These are phyloP conservation scores for Lentinula lateritia DNA, from an alignment of 768 basidiomycete species.

Conservation along the genomic window DNA sequence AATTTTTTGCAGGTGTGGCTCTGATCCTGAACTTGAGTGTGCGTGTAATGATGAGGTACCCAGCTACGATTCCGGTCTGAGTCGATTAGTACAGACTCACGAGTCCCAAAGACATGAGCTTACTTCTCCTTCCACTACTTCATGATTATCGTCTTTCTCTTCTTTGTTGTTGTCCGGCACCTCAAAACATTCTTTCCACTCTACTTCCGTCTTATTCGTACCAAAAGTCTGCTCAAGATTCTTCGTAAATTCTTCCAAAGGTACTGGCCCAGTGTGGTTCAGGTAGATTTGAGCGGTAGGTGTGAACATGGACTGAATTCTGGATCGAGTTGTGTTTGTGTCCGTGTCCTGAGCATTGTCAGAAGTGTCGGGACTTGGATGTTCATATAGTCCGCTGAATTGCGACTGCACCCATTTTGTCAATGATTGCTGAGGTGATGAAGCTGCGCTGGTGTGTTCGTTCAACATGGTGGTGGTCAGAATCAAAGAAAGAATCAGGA, in stretches of 20 bases:
- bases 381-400: conserved; percentile 22
- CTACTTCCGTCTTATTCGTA: conserved; percentile 16
- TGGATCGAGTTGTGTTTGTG: not conserved
- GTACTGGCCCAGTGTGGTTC: conserved; percentile 21
- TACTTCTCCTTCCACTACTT: not conserved
- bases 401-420: conserved; percentile 23
- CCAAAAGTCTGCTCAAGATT: conserved; percentile 17
- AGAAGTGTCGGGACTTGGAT: not conserved
- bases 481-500: not conserved
- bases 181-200: conserved; percentile 31
- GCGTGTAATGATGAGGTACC: conserved; percentile 32
- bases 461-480: not conserved
- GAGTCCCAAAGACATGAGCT: not conserved
- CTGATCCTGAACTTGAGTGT: conserved; percentile 35
- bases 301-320: conserved; percentile 27
- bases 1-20: conserved; percentile 28
- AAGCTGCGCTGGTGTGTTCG: not conserved
- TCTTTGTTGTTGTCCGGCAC: conserved; percentile 5
- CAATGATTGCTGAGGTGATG: not conserved
- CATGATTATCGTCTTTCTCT: not conserved
- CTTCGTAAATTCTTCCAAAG: conserved; percentile 22
- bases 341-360: not conserved
- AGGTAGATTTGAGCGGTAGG: conserved; percentile 24
- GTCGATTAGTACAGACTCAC: not conserved
- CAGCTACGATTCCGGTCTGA: conserved; percentile 32